Evolutionary conservation across 2,329 filamentous ascomycete species (phyloP).

Genomic region (Apiospora rasikravindrae): DNA sequence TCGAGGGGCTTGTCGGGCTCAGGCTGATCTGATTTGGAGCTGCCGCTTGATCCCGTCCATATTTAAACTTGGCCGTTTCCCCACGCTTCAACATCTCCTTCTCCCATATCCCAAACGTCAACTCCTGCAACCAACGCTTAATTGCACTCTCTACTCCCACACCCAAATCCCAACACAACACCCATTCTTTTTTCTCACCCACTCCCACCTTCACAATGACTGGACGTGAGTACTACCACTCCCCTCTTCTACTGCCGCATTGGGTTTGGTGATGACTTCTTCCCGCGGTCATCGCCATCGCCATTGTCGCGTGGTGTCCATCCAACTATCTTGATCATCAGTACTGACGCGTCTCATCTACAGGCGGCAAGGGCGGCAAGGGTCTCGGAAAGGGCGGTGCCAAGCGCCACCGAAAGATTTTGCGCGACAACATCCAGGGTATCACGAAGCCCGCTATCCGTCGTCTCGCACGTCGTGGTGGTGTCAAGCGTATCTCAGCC

Average conservation of each 20-base stretch:
- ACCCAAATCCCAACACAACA: slow-evolving; percentile 26
- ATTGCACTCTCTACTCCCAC: slow-evolving; percentile 30
- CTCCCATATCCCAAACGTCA: slow-evolving; percentile 33
- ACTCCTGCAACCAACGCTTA: slow-evolving; percentile 26
- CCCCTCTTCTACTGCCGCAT: not conserved
- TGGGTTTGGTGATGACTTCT: not conserved
- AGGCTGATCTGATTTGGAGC: slow-evolving; percentile 41
- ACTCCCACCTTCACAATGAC: slow-evolving; percentile 61
- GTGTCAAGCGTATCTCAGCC: slow-evolving; percentile 99
- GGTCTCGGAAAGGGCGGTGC: slow-evolving; percentile 97
- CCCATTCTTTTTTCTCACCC: slow-evolving; percentile 23
- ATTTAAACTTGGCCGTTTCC: slow-evolving; percentile 28
- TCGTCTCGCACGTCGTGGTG: slow-evolving; percentile 97
- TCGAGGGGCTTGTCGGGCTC: slow-evolving; percentile 18
- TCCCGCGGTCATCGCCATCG: not conserved
- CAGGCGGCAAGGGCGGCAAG: slow-evolving; percentile 95
- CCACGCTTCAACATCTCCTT: slow-evolving; percentile 33
- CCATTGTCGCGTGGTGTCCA: slow-evolving; percentile 1
- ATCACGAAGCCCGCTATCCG: slow-evolving; percentile 99
- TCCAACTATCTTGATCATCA: not conserved
- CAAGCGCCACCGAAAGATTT: slow-evolving; percentile 99
- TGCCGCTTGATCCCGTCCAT: slow-evolving; percentile 27
- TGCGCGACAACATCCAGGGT: slow-evolving; percentile 99
- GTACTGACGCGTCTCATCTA: slow-evolving; percentile 33
- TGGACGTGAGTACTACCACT: slow-evolving; percentile 67